phyloP scores from a whole-genome alignment of 495 filamentous ascomycete species.

The Tuber calosporum region DNA sequence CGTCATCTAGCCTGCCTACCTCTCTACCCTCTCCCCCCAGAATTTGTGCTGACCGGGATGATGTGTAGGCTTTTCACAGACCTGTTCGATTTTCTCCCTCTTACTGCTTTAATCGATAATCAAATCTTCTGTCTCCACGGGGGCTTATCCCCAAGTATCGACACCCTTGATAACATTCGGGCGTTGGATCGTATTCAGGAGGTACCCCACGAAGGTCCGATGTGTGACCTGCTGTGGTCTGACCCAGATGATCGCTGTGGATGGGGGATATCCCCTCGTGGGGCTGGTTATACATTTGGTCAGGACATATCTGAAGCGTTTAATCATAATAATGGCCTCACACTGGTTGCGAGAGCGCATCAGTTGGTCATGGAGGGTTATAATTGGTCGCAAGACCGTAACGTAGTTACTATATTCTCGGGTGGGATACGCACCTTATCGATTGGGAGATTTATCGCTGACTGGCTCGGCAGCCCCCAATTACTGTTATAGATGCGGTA shows the following conservation, averaged over 20 bases:
- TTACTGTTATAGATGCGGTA: conserved; percentile 97
- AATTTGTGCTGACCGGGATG: conserved; percentile 13
- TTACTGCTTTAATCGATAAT: conserved; percentile 97
- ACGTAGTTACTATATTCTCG: conserved; percentile 98
- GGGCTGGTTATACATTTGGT: conserved; percentile 97
- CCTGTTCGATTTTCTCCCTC: conserved; percentile 95
- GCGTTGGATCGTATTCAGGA: conserved; percentile 95
- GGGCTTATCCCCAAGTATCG: conserved; percentile 89
- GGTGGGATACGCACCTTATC: conserved; percentile 50
- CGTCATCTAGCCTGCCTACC: background rate
- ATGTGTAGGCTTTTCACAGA: conserved; percentile 64
- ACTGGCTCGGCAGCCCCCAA: conserved; percentile 63
- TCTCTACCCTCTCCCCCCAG: background rate
- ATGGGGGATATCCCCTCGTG: conserved; percentile 95
- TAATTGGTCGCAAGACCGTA: conserved; percentile 95
- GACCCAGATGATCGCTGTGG: conserved; percentile 97
- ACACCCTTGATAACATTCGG: conserved; percentile 96
- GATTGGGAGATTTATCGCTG: conserved; percentile 20
- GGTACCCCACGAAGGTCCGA: conserved; percentile 95
- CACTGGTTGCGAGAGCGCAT: conserved; percentile 86
- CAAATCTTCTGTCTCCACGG: conserved; percentile 99
- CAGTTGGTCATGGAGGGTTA: conserved; percentile 98
- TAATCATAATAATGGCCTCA: conserved; percentile 99
- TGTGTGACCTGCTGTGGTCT: conserved; percentile 97
- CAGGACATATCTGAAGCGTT: conserved; percentile 99